Base-by-base conservation (phyloP, 2,329 filamentous ascomycete species). In the Cladosporium sp. region DNA sequence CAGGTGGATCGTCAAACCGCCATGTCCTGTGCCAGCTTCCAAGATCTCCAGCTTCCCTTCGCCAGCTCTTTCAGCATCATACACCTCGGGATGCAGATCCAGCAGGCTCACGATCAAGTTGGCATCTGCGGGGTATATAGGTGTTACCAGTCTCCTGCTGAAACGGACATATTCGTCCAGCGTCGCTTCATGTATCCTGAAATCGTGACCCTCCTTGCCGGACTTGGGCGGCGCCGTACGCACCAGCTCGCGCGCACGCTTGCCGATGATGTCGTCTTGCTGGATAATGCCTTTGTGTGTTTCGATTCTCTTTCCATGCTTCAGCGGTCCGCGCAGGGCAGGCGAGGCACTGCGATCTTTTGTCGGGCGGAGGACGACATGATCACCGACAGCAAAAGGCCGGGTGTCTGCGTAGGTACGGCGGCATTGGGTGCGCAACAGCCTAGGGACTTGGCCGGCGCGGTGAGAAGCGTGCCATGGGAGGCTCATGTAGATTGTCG, bases 11-110 rank as follows among this genome's bases (percentile, higher is more conserved):
- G 91, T 94, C 66, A 95, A 78, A 38, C 89, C 88, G 66, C 92
- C 92, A 82, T 93, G 91, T n/a, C 92, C 92, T 3, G 92, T 95
- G 18, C 92, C 92, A 57, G 91, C 91, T 78, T 95, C 92, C 62
- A 95, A 88, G 54, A 95, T 91, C 74, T 94, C 90, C 14, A 93
- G 77, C 0, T 84, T 85, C 44, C 68, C 59, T 11, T 69, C 68
- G 7, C 74, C 73, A 10, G 74, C 73, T 6, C 72, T 70, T 15
- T 77, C 71, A 15, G 52, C 65, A 14, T 79, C 76, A 6, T 78
- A 73, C 69, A 34, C 79, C 71, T 72, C 79, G 34, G 87, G 85
- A 75, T 94, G 88, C 54, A 95, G 82, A 75, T 95, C 91, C 26
- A 96, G 84, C 28, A 93, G 82, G 1, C 87, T 90, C 44, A 92